Evolutionary conservation across 768 basidiomycete genomes (phyloP).

Genomic region (Rhizopogon vinicolor): DNA sequence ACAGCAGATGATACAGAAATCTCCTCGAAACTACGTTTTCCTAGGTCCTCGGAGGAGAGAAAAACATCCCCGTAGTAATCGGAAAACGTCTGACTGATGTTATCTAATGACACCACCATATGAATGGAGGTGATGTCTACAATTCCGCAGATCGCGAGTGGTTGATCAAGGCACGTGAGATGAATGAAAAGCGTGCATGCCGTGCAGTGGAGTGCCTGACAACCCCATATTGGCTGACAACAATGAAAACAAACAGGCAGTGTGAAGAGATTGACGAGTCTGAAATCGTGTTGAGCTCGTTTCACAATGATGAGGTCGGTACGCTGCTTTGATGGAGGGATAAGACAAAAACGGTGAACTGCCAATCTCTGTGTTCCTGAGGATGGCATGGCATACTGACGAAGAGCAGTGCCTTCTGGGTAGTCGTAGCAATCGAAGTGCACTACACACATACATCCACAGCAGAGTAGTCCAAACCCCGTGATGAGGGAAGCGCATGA

Average conservation of each 20-base stretch:
- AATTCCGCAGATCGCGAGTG: conserved; percentile 36
- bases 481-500: conserved; percentile 48
- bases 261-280: conserved; percentile 63
- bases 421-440: conserved; percentile 81
- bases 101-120: conserved; percentile 47
- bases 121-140: conserved; percentile 36
- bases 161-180: conserved; percentile 36
- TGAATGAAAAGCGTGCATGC: conserved; percentile 63
- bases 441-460: conserved; percentile 62
- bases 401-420: conserved; percentile 54
- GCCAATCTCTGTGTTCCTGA: conserved; percentile 50
- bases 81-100: conserved; percentile 54
- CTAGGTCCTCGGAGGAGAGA: conserved; percentile 42
- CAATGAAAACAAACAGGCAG: conserved; percentile 69
- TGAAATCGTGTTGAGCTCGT: conserved; percentile 47
- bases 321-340: conserved; percentile 31
- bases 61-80: conserved; percentile 44
- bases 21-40: conserved; percentile 59
- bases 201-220: conserved; percentile 62
- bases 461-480: conserved; percentile 72
- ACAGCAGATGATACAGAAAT: conserved; percentile 52
- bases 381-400: conserved; percentile 44
- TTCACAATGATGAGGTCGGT: conserved; percentile 11
- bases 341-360: conserved; percentile 55
- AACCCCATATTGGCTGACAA: conserved; percentile 70